Evolutionary conservation across 306 rosid genomes (phyloP), one percentile per base, ranked within the genome.

Genomic region (Vigna unguiculata): DNA sequence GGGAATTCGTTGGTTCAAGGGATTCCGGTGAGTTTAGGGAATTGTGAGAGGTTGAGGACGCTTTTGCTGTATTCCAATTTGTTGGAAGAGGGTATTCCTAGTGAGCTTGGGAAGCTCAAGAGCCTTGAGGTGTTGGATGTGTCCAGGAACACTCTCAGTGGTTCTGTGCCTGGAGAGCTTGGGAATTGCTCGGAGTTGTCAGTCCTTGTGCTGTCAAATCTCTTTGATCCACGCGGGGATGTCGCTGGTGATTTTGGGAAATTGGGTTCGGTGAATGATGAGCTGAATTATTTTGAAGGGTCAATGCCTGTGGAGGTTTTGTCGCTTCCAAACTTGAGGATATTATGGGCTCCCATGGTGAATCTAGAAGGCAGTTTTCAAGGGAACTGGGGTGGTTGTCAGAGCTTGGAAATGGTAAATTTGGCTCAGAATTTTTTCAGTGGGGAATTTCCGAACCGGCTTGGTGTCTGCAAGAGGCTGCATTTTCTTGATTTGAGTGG

Each of bases 311-410:
- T 12, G 79, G 88, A 84, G 74, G 62, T 91, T 55, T 68, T 90
- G 1, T 1, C 63, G 5, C 97, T 93, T 71, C 96, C 98, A 0
- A 86, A 90, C 66, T 81, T 93, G 82, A 90, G 80, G 79, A 78
- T 93, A 41, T 81, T 93, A 72, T 93, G 98, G 98, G 92, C 91
- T 14, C 97, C 98, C 0, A 90, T 88, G 83, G 93, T 87, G n/a
- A 93, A 80, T 54, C 82, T 93, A 59, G 89, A 91, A 76, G 94
- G 87, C 32, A 48, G 45, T 47, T 83, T 93, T 59, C 91, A 91
- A 0, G 81, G 72, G 7, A 67, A 52, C 64, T 91, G 98, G 98
- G 90, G 90, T 65, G 53, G 78, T 74, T 93, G 98, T 72, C 86
- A 83, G 52, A 83, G 68, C 80, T 69, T 93, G 69, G 89, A 93